phyloP scores from a whole-genome alignment of 106 monocot genomes.

The Dioscorea alata region DNA sequence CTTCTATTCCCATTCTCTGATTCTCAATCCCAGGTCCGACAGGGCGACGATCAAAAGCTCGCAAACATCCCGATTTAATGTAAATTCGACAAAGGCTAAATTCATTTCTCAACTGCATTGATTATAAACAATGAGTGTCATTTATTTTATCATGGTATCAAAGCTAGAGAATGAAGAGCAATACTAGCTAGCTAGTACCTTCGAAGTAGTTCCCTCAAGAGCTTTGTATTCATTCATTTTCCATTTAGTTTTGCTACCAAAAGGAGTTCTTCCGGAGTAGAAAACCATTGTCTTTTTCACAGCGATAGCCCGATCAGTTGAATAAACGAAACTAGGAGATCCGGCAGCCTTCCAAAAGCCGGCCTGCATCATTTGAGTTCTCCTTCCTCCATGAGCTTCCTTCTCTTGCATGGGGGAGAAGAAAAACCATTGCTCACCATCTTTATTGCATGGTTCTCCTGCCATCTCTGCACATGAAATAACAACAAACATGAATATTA shows the following conservation, averaged over 20 bases:
- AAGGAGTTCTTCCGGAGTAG: slow-evolving; percentile 54
- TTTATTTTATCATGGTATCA: neutral
- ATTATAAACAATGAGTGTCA: too few relatives aligned
- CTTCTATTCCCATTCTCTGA: neutral
- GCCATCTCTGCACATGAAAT: slow-evolving; percentile 18
- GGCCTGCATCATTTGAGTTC: slow-evolving; percentile 44
- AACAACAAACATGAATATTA: neutral
- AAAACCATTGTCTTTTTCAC: slow-evolving; percentile 79
- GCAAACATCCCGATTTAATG: slow-evolving; percentile 26
- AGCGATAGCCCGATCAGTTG: slow-evolving; percentile 24
- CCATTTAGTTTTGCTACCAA: slow-evolving; percentile 61
- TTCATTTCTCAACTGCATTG: slow-evolving; percentile 43
- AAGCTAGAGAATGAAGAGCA: neutral
- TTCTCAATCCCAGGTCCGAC: neutral
- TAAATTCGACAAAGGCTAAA: slow-evolving; percentile 76
- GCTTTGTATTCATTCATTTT: slow-evolving; percentile 80
- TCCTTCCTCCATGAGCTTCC: slow-evolving; percentile 66
- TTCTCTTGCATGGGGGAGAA: slow-evolving; percentile 63
- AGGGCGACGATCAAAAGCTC: slow-evolving; percentile 63
- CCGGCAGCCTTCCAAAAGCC: slow-evolving; percentile 94
- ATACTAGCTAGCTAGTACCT: too few relatives aligned
- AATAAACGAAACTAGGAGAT: slow-evolving; percentile 37
- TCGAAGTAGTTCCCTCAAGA: slow-evolving; percentile 7
- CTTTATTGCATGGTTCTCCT: slow-evolving; percentile 18
- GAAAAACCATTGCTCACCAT: slow-evolving; percentile 81